Percentiles rank a stretch among this genome's conserved stretches.
Evolutionary conservation across 768 basidiomycete genomes (phyloP).

Genomic region (Scleroderma citrinum): DNA sequence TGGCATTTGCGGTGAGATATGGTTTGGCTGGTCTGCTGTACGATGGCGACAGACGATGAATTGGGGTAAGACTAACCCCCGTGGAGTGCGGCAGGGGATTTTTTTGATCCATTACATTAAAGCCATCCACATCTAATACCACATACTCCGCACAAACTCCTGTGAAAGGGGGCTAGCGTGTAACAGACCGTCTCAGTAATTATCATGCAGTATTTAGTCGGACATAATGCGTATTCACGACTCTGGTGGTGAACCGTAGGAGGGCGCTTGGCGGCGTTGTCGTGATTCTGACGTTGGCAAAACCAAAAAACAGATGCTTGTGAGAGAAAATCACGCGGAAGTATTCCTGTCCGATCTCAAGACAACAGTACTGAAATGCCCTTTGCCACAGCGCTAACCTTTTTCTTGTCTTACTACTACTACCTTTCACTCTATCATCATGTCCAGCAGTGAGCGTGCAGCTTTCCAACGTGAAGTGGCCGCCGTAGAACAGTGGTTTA

Average conservation of each 20-base stretch:
- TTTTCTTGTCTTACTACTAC: conserved; percentile 24
- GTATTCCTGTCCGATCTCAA: not conserved
- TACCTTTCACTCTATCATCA: too few species aligned
- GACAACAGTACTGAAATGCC: conserved; percentile 3
- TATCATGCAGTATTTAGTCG: not conserved
- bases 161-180: not conserved
- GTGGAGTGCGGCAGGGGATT: not conserved
- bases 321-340: conserved; percentile 35
- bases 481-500: conserved; percentile 88
- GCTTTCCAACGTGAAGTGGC: conserved; percentile 78
- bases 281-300: not conserved
- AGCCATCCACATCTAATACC: not conserved
- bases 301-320: conserved; percentile 9
- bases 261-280: not conserved
- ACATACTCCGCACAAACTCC: not conserved
- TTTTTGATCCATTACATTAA: too few species aligned
- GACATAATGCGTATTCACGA: conserved; percentile 24
- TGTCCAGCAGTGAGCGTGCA: conserved; percentile 57
- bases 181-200: not conserved
- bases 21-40: conserved; percentile 87
- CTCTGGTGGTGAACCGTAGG: not conserved
- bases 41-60: conserved; percentile 81
- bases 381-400: conserved; percentile 3
- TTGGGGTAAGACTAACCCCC: not conserved
- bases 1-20: conserved; percentile 86